Evolutionary conservation across 805 yeast species (phyloP).

Genomic region (Teunomyces cretensis): DNA sequence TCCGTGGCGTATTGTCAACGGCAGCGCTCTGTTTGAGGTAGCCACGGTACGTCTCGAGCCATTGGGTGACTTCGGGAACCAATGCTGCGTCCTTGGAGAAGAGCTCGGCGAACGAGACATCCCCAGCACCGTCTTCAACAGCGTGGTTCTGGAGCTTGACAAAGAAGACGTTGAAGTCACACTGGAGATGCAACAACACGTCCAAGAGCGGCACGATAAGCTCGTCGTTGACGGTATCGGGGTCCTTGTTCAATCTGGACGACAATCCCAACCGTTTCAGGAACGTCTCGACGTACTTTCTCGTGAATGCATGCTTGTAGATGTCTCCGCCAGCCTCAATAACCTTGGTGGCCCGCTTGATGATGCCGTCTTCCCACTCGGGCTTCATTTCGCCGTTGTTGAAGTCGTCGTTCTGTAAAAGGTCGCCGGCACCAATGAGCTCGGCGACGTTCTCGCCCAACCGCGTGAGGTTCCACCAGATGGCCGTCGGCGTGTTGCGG

Average conservation of each 20-base stretch:
- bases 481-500: constrained; percentile 77
- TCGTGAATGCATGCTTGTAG: constrained; percentile 62
- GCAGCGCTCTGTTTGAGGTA: constrained; percentile 42
- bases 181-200: constrained; percentile 56
- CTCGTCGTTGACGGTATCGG: constrained; percentile 40
- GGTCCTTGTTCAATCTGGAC: constrained; percentile 25
- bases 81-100: constrained; percentile 38
- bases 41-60: constrained; percentile 52
- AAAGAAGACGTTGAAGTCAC: constrained; percentile 83
- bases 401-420: constrained; percentile 45
- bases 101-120: neutral
- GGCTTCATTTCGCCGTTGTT: constrained; percentile 42
- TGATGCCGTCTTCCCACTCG: constrained; percentile 51
- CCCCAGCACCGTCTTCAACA: constrained; percentile 8
- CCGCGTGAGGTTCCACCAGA: constrained; percentile 91
- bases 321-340: constrained; percentile 65
- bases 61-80: constrained; percentile 39
- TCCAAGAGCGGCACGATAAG: constrained; percentile 62
- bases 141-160: constrained; percentile 51
- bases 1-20: constrained; percentile 22
- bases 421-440: constrained; percentile 69
- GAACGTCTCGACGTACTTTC: constrained; percentile 56
- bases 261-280: constrained; percentile 69
- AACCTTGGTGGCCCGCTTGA: constrained; percentile 60
- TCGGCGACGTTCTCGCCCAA: constrained; percentile 84